These are phyloP conservation scores for Populus hybrid DNA, from an alignment of 441 rosid genomes.

Conservation along the genomic window DNA sequence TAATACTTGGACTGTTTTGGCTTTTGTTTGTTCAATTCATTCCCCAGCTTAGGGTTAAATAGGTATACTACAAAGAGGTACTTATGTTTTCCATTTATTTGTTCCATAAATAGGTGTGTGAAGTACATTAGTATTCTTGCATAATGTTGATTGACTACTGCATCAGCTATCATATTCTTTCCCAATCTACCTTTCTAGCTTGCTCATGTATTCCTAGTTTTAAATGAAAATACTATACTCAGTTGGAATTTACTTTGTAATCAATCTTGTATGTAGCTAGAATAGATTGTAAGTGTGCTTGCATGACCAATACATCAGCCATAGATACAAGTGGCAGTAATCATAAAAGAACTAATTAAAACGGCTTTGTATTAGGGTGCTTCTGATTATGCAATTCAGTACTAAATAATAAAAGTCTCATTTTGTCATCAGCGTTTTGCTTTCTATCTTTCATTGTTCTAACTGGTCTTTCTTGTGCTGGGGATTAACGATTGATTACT, in stretches of 20 bases:
- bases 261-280: background rate
- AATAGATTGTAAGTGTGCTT: background rate
- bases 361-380: background rate
- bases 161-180: background rate
- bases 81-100: conserved; percentile 3
- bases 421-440: background rate
- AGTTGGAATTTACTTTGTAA: background rate
- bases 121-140: background rate
- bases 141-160: background rate
- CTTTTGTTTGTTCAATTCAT: conserved; percentile 11
- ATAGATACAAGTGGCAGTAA: background rate
- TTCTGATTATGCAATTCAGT: background rate
- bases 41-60: background rate
- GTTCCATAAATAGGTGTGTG: background rate
- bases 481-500: background rate
- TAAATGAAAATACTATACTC: background rate
- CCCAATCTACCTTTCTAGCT: background rate
- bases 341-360: background rate
- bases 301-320: background rate
- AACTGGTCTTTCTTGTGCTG: background rate
- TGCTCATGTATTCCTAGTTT: background rate
- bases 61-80: background rate
- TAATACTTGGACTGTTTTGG: conserved; percentile 18
- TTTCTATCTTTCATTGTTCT: background rate
- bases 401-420: background rate